Base-by-base conservation (phyloP, 441 rosid species). In the Adansonia gregorii region DNA sequence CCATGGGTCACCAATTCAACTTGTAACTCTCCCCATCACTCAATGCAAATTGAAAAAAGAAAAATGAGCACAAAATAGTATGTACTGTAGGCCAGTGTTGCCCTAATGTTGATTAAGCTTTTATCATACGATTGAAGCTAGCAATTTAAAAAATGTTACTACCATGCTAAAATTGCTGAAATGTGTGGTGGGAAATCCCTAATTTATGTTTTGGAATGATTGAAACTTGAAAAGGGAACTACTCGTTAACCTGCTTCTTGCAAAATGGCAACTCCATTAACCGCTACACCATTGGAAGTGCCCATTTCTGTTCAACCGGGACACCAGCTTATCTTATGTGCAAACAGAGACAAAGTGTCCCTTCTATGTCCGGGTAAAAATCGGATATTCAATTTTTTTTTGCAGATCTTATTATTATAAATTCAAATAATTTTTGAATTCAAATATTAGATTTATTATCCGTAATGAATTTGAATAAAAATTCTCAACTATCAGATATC, bases 1-100 rank as follows among this genome's bases (percentile, higher is more conserved):
- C 68, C 79, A 64, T 51, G 75, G 43, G 64, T 82, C 24, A 72
- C 31, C 59, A 72, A 66, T 74, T 75, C 45, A 24, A 69, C 72
- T 49, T 83, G 84, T 81, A 83, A 46, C 74, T 15, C 74, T 81
- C 15, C 54, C 10, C 65, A 48, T 78, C 65, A 58, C 72, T 74
- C 77, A 69, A 76, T 76, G 78, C 67, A 78, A 80, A 82, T 20
- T 60, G 45, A 51, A 52, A 52, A n/a, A 59, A 14, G n/a, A 67
- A 20, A 15, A 35, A 35, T 64, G 11, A 64, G 11, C 68, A 31
- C 2, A 14, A 27, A 61, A 22, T 27, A 11, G 43, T 27, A 12
- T 61, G 3, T 35, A 35, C 39, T 35, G 0, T 8, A 24, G 66
- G 66, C n/a, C n/a, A 63, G 4, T 2, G 8, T 66, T 43, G 24